Evolutionary conservation across 148 eudicot species (phyloP).

Genomic region (Arbutus unedo): DNA sequence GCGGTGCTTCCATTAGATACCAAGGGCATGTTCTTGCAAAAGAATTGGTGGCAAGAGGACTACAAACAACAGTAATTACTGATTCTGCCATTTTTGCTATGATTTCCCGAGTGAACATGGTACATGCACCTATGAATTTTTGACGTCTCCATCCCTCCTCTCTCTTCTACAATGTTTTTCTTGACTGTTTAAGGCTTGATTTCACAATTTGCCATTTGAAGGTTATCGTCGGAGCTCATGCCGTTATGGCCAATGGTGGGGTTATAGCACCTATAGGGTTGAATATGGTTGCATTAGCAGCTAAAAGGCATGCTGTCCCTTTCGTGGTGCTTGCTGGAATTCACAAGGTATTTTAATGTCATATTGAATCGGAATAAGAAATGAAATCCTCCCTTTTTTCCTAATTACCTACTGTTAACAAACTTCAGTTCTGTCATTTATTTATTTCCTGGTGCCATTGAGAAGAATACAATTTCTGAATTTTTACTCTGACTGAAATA

Average conservation of each 20-base stretch:
- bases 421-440: background rate
- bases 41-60: slow-evolving; percentile 82
- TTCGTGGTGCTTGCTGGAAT: slow-evolving; percentile 97
- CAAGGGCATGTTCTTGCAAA: slow-evolving; percentile 95
- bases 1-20: slow-evolving; percentile 47
- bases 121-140: slow-evolving; percentile 20
- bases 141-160: background rate
- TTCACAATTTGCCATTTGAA: slow-evolving; percentile 22
- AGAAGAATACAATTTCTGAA: no score
- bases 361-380: background rate
- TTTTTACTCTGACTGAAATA: background rate
- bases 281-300: slow-evolving; percentile 98
- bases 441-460: background rate
- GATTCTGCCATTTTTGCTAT: slow-evolving; percentile 99
- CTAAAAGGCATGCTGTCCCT: slow-evolving; percentile 98
- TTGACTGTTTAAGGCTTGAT: background rate
- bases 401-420: background rate
- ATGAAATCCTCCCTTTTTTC: background rate
- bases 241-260: slow-evolving; percentile 99
- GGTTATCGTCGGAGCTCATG: slow-evolving; percentile 99
- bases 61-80: slow-evolving; percentile 92
- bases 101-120: slow-evolving; percentile 99
- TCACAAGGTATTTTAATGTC: slow-evolving; percentile 66
- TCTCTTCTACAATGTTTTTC: background rate
- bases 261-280: slow-evolving; percentile 94